phyloP scores from a whole-genome alignment of 2,329 filamentous ascomycete species.

The Sclerotiophoma versabilis region DNA sequence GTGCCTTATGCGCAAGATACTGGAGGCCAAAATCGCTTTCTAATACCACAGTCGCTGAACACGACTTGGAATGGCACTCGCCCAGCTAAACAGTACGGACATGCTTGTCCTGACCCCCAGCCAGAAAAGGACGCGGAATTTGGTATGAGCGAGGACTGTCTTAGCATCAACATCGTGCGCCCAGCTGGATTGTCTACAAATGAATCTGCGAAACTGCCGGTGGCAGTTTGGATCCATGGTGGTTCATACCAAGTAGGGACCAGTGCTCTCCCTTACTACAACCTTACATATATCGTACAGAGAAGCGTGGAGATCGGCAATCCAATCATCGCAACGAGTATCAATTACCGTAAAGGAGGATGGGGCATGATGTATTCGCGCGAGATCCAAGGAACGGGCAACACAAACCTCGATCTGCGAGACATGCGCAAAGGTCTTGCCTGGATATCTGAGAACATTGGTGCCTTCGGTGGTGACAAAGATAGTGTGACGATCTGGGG shows the following conservation, averaged over 20 bases:
- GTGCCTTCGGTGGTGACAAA: conserved; percentile 52
- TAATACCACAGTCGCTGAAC: conserved; percentile 59
- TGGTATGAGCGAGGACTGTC: conserved; percentile 63
- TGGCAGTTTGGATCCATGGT: conserved; percentile 68
- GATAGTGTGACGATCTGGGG: conserved; percentile 57
- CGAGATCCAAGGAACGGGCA: conserved; percentile 57
- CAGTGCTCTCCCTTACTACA: conserved; percentile 61
- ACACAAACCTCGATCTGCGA: conserved; percentile 40
- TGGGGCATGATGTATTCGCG: conserved; percentile 72
- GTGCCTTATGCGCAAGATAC: conserved; percentile 66
- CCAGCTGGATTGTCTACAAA: conserved; percentile 55
- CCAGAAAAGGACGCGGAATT: conserved; percentile 38
- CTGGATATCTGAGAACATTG: conserved; percentile 56
- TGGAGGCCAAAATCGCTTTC: conserved; percentile 61
- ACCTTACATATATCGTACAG: conserved; percentile 66
- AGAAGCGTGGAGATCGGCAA: conserved; percentile 49
- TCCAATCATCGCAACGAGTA: conserved; percentile 46
- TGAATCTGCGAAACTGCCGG: conserved; percentile 56
- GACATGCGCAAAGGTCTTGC: conserved; percentile 58
- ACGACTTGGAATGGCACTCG: conserved; percentile 50
- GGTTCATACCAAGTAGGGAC: conserved; percentile 54
- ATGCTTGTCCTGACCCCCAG: conserved; percentile 49
- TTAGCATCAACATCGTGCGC: conserved; percentile 68
- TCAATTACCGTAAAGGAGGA: conserved; percentile 64
- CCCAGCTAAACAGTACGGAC: conserved; percentile 52